phyloP scores from a whole-genome alignment of 2,329 filamentous ascomycete species.

The Chalara sp. region DNA sequence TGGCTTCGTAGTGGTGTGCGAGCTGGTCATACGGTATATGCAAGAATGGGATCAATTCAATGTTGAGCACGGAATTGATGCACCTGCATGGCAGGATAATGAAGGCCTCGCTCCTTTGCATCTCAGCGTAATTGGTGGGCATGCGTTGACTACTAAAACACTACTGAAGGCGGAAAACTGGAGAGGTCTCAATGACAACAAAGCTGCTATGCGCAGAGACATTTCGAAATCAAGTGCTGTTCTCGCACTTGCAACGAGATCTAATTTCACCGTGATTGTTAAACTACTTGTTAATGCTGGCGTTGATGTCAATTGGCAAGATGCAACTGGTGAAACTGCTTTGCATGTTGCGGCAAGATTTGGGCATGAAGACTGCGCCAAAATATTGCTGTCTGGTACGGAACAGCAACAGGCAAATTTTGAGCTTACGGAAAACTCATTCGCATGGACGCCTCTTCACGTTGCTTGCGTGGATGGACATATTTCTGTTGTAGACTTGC shows the following conservation, averaged over 20 bases:
- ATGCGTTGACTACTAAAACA: conserved; percentile 75
- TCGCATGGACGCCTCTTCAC: conserved; percentile 92
- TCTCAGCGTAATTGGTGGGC: conserved; percentile 85
- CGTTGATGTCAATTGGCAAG: conserved; percentile 89
- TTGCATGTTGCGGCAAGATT: conserved; percentile 88
- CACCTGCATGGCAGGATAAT: conserved; percentile 80
- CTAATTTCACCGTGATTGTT: conserved; percentile 80
- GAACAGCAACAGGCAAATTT: conserved; percentile 66
- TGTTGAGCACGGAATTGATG: conserved; percentile 79
- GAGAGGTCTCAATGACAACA: conserved; percentile 54
- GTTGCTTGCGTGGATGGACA: conserved; percentile 88
- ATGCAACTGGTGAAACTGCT: conserved; percentile 83
- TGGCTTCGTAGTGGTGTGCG: conserved; percentile 84
- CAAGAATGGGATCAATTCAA: conserved; percentile 85
- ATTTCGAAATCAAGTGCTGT: conserved; percentile 83
- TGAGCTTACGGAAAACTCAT: conserved; percentile 74
- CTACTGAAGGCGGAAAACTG: conserved; percentile 77
- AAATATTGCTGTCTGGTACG: conserved; percentile 65
- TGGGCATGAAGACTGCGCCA: conserved; percentile 75
- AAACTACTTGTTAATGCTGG: conserved; percentile 82
- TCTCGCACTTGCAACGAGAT: conserved; percentile 78
- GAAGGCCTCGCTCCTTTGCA: conserved; percentile 90
- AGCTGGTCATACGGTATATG: conserved; percentile 82
- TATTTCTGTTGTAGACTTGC: conserved; percentile 63
- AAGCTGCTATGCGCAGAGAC: conserved; percentile 57